Base-by-base conservation (phyloP, 805 yeast species). In the Cyberlindnera japonica region DNA sequence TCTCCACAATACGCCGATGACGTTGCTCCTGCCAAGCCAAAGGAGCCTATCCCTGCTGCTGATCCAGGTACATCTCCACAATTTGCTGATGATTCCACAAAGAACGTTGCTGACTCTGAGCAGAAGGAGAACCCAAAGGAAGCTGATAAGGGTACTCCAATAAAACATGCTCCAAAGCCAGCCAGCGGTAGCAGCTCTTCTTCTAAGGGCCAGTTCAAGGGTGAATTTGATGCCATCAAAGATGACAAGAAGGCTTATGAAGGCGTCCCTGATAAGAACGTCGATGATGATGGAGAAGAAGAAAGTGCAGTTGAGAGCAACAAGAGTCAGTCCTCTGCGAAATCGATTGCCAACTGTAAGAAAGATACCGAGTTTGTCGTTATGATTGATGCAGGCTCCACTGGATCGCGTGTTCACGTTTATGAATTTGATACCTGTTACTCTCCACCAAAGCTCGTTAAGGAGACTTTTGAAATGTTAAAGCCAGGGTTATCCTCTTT, bases 301-400 rank as follows among this genome's bases (percentile, higher is more conserved):
- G 18, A 27, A 9, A 6, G 7, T 20, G 40, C 43, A 5, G 43
- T 37, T n/a, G 35, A 41, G 35, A 32, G 39, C 19, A 44, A 44
- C 39, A 43, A 41, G 33, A 43, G 43, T 11, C 18, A 27, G 20
- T 10, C 51, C 35, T 12, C 51, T 6, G 16, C 40, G 5, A 43
- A 52, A 32, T 48, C 40, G 20, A 33, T 43, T 18, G 58, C 58
- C 16, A 47, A 51, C 16, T 72, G 78, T 55, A 55, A 46, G 3
- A 61, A 63, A 35, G 68, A 75, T 20, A 64, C 75, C 25, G 83
- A 84, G 57, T 91, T 74, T 53, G 97, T 90, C 22, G 75, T 93
- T 18, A 89, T 93, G 96, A 71, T 93, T 41, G 99, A 93, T 68
- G 99, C 99, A 7, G 99, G 99, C 8, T 90, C 98, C 1, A 83